Evolutionary conservation across 805 yeast species (phyloP).

Genomic region (Myxozyma udenii): DNA sequence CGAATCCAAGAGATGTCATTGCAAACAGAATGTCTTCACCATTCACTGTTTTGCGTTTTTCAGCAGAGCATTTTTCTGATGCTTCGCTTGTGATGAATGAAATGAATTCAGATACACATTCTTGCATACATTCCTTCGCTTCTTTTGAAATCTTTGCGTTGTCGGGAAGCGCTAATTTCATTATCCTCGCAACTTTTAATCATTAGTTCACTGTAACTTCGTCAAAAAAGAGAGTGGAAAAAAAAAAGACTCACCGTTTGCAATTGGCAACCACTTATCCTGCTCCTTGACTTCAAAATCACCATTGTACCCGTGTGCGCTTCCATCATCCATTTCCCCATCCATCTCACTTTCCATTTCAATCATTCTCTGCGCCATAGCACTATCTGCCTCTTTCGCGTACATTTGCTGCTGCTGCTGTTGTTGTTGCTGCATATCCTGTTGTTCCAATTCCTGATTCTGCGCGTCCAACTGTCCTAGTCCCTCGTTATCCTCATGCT

Average conservation of each 20-base stretch:
- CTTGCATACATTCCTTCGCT: slow-evolving; percentile 74
- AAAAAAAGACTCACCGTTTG: slow-evolving; percentile 44
- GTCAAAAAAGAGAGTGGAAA: not conserved
- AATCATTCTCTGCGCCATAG: slow-evolving; percentile 4
- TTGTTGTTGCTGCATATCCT: no score
- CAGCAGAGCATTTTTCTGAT: slow-evolving; percentile 60
- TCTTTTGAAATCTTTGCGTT: slow-evolving; percentile 77
- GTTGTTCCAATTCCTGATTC: not conserved
- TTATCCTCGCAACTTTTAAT: slow-evolving; percentile 57
- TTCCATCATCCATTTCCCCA: slow-evolving; percentile 11
- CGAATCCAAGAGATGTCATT: slow-evolving; percentile 63
- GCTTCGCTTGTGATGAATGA: slow-evolving; percentile 65
- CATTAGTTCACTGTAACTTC: not conserved
- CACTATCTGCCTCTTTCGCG: not conserved
- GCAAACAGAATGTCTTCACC: slow-evolving; percentile 68
- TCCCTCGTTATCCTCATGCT: not conserved
- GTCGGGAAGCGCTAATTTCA: slow-evolving; percentile 69
- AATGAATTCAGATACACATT: slow-evolving; percentile 65
- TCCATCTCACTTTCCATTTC: slow-evolving; percentile 13
- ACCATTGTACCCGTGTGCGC: slow-evolving; percentile 11
- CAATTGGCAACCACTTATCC: slow-evolving; percentile 61
- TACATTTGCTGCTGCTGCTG: no score
- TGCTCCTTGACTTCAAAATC: slow-evolving; percentile 57
- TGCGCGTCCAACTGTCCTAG: not conserved
- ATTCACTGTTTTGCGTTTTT: slow-evolving; percentile 65